These are phyloP conservation scores for Lepiota venenata DNA, from an alignment of 768 basidiomycete genomes.

Conservation along the genomic window DNA sequence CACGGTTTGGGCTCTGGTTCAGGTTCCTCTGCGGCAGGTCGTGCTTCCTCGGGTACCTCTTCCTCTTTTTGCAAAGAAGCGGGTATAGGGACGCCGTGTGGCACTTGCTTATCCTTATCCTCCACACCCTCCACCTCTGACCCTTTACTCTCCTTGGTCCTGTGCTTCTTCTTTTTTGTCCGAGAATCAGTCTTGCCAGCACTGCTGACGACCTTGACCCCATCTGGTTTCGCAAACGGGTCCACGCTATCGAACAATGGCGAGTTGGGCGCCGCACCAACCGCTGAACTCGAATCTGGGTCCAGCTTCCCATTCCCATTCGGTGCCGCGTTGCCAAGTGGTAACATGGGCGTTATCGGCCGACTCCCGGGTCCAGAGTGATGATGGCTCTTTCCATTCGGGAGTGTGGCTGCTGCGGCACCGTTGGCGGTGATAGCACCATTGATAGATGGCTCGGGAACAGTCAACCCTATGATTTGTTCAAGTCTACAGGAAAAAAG, in stretches of 20 bases:
- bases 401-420: no score
- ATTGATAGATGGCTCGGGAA: background rate
- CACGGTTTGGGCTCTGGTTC: background rate
- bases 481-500: background rate
- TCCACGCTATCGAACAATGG: constrained; percentile 37
- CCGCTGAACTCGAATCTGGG: no score
- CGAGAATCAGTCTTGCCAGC: background rate
- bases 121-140: constrained; percentile 19
- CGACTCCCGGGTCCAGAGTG: no score
- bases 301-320: background rate
- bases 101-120: constrained; percentile 15
- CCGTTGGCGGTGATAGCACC: no score
- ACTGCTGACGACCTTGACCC: constrained; percentile 45
- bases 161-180: constrained; percentile 7
- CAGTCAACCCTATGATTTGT: background rate
- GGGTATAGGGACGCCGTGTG: no score
- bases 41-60: background rate
- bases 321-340: no score
- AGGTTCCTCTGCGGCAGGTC: background rate
- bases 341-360: no score
- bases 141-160: constrained; percentile 9
- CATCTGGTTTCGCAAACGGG: constrained; percentile 54
- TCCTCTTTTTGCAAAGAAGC: background rate
- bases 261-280: background rate
- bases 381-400: no score